Evolutionary conservation across 75 land plant species (phyloP).

Genomic region (Pseudotsuga menziesii): DNA sequence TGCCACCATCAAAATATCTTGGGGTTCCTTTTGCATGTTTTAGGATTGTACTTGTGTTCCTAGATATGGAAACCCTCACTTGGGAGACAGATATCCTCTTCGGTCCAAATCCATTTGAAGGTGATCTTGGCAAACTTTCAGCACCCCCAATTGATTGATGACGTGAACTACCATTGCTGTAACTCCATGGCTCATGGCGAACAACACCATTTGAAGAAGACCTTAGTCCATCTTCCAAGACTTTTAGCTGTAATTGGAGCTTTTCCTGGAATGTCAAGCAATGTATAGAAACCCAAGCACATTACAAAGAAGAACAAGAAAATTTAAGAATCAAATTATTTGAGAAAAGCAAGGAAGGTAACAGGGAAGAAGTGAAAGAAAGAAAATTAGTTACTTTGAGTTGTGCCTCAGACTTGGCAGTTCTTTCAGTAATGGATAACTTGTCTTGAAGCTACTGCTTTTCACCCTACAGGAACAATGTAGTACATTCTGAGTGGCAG

Average conservation of each 20-base stretch:
- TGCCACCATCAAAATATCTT: constrained; percentile 73
- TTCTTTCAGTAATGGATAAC: constrained; percentile 74
- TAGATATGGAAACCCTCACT: constrained; percentile 30
- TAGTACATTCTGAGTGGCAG: background rate
- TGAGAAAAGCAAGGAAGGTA: constrained; percentile 12
- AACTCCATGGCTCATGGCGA: constrained; percentile 23
- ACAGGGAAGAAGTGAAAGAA: background rate
- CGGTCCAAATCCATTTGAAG: constrained; percentile 48
- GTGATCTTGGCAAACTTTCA: constrained; percentile 39
- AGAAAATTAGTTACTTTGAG: constrained; percentile 42
- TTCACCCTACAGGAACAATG: constrained; percentile 61
- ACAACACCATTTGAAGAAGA: constrained; percentile 26
- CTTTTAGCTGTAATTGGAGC: constrained; percentile 76
- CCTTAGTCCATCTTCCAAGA: constrained; percentile 74
- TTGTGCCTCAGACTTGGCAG: constrained; percentile 87
- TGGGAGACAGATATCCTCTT: constrained; percentile 36
- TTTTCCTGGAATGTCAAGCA: constrained; percentile 60
- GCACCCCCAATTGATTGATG: constrained; percentile 47
- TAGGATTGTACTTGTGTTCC: constrained; percentile 35
- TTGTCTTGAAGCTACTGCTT: constrained; percentile 98
- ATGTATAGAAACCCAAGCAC: constrained; percentile 2
- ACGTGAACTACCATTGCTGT: constrained; percentile 22
- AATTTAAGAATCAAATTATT: too few relatives aligned
- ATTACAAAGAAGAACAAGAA: background rate
- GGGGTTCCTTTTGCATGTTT: constrained; percentile 61